Base-by-base conservation (phyloP, 2,329 filamentous ascomycete genomes). In the Graphium sp. region DNA sequence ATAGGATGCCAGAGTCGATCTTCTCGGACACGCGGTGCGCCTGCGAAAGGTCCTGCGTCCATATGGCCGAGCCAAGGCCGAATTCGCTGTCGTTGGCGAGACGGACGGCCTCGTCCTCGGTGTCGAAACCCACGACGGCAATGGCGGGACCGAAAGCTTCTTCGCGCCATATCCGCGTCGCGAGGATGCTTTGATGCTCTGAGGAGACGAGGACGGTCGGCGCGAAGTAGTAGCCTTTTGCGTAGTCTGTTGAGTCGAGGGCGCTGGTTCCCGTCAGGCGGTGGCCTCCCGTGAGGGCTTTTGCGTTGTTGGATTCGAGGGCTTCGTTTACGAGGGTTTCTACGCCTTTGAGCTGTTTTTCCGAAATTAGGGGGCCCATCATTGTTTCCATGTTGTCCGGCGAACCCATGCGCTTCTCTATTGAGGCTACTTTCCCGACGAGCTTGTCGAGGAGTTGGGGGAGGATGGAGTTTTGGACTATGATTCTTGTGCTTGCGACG, bases 91-190 rank as follows among this genome's bases (percentile, higher is more conserved):
- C 62, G 60, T 89, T 87, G 34, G 72, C 79, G 26, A 80, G 54
- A 30, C 57, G 55, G 41, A 87, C 63, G 23, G 71, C 79, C 28
- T 84, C 71, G 14, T 69, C 69, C 54, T 82, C 75, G 39, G 62
- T 72, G 47, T 73, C 72, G 57, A 89, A 87, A 40, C 75, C 77
- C 41, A 69, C 65, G 38, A 89, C 67, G 29, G 75, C 66, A 47
- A 79, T 74, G 22, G 85, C 80, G 7, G 81, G 81, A 13, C 81
- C 81, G 48, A 89, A 89, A 34, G 83, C 81, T 50, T 89, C 81
- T 47, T 84, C 76, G 40, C 70, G 66, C 59, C 80, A 75, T 39
- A 89, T 77, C 45, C 70, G 70, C 50, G 80, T 77, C 43, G 69
- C 53, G 20, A 69, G 60, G n/a, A n/a, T n/a, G n/a, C n/a, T n/a